Evolutionary conservation across 192 early-diverging fungal genomes (phyloP).

Genomic region (Fimicolochytrium jonesii): DNA sequence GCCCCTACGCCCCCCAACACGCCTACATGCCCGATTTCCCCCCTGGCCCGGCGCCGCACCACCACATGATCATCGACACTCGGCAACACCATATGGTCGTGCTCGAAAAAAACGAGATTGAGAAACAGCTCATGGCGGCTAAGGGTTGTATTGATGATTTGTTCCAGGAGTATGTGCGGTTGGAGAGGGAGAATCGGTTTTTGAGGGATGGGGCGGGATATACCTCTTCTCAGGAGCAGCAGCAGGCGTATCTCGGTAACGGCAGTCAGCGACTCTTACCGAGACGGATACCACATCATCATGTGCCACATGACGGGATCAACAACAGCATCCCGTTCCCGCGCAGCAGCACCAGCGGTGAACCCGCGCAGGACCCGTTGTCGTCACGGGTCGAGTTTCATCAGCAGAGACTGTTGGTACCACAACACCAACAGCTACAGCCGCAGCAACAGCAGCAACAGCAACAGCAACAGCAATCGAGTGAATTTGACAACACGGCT

Average conservation of each 20-base stretch:
- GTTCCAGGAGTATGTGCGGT: not conserved
- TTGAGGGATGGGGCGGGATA: constrained; percentile 1
- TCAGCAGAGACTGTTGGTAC: no score
- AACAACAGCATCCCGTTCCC: not conserved
- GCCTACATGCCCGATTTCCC: not conserved
- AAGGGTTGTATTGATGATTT: constrained; percentile 15
- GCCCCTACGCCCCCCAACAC: not conserved
- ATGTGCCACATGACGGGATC: no score
- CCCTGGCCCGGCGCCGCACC: no score
- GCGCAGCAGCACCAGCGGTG: no score
- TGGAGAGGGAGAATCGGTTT: constrained; percentile 15
- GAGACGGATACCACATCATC: no score
- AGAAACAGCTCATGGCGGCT: constrained; percentile 15
- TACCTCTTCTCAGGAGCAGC: constrained; percentile 4
- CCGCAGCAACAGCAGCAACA: constrained; percentile 19
- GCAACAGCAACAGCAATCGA: constrained; percentile 19
- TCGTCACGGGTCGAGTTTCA: no score
- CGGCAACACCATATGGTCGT: not conserved
- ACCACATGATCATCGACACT: not conserved
- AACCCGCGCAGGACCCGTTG: no score
- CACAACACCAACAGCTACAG: constrained; percentile 16
- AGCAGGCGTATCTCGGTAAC: no score
- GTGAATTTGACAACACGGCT: no score
- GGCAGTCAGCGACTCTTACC: no score
- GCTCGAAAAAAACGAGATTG: constrained; percentile 7